A percentile compares a stretch with the other conserved stretches of the same genome.
These are phyloP conservation scores for Eugenia klotzschiana DNA, from an alignment of 441 rosid species.

Conservation along the genomic window DNA sequence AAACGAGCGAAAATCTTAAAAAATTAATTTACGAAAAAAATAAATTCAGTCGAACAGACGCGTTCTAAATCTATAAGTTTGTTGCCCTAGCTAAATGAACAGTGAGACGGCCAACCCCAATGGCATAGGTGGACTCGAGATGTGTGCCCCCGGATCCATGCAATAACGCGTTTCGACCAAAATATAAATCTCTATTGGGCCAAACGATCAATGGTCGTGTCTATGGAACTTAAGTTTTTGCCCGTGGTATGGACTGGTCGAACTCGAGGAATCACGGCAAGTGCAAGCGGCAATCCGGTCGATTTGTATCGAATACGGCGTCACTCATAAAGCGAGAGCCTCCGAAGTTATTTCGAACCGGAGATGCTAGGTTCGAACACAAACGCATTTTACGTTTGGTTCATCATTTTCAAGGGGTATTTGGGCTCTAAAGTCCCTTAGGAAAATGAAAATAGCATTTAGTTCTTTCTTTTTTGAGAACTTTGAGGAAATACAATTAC, in stretches of 20 bases:
- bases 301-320: background rate
- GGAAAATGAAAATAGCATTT: too few relatives aligned
- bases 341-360: background rate
- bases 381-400: too few relatives aligned
- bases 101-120: background rate
- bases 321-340: background rate
- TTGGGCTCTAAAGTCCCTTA: too few relatives aligned
- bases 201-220: background rate
- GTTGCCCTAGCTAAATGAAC: background rate
- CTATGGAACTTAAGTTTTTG: background rate
- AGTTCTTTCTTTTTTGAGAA: too few relatives aligned
- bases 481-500: too few relatives aligned
- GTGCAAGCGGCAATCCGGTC: background rate
- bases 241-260: background rate
- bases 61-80: background rate
- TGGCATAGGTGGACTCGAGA: background rate
- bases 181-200: background rate
- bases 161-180: background rate
- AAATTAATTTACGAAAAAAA: background rate
- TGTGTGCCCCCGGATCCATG: background rate
- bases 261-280: background rate
- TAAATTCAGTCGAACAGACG: too few relatives aligned
- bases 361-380: background rate
- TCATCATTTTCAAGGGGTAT: too few relatives aligned
- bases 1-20: background rate